Evolutionary conservation across 306 rosid species (phyloP).

Genomic region (Quercus ilex): DNA sequence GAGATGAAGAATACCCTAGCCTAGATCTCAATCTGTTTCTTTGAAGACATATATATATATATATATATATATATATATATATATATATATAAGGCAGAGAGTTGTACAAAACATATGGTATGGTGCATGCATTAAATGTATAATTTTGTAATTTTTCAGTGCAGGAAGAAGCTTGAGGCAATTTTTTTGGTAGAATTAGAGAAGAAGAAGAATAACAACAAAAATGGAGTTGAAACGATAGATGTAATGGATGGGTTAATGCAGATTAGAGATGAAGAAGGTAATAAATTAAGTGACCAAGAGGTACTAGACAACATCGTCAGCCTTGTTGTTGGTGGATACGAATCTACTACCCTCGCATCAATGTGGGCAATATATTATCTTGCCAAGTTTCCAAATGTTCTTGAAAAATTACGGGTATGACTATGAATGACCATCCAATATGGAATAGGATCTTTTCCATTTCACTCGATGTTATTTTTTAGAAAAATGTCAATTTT

Average conservation of each 20-base stretch:
- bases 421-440: neutral
- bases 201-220: slow-evolving; percentile 26
- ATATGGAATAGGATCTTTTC: too few species aligned
- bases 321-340: slow-evolving; percentile 33
- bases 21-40: too few species aligned
- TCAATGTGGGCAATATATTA: slow-evolving; percentile 42
- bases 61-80: too few species aligned
- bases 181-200: neutral
- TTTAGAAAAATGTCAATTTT: too few species aligned
- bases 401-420: slow-evolving; percentile 35
- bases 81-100: too few species aligned
- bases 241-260: slow-evolving; percentile 54
- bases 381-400: slow-evolving; percentile 37
- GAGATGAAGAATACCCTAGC: slow-evolving; percentile 13
- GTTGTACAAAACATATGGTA: too few species aligned
- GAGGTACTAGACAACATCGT: slow-evolving; percentile 48
- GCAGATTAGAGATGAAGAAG: slow-evolving; percentile 37
- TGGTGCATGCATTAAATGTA: neutral
- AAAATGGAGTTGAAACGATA: neutral
- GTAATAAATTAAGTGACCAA: slow-evolving; percentile 28
- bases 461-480: too few species aligned
- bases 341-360: slow-evolving; percentile 23
- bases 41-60: too few species aligned
- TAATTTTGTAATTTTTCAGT: neutral
- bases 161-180: too few species aligned